Evolutionary conservation across 371 early-diverging fungal genomes (phyloP).

Genomic region (Saksenaea oblongispora): DNA sequence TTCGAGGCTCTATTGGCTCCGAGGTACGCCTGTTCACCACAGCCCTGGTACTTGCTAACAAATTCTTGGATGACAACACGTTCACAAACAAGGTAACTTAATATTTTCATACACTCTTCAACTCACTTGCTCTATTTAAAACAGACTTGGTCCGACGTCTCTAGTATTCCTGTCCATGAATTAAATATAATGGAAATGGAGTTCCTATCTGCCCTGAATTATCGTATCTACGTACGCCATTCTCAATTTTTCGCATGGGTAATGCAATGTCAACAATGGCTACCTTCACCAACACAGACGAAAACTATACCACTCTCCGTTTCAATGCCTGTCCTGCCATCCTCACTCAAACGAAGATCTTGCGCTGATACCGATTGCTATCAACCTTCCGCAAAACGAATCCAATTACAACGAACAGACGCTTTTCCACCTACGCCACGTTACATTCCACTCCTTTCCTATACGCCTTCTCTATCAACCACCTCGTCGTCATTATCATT

Average conservation of each 20-base stretch:
- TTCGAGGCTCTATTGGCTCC: conserved; percentile 52
- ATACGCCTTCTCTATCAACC: conserved; percentile 8
- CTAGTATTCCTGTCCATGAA: conserved; percentile 63
- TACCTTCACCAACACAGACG: conserved; percentile 2
- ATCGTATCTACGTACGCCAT: conserved; percentile 43
- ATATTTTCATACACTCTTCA: not conserved
- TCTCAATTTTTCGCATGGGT: conserved; percentile 45
- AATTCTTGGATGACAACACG: conserved; percentile 72
- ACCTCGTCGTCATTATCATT: not conserved
- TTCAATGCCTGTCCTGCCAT: conserved; percentile 16
- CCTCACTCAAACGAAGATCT: conserved; percentile 8
- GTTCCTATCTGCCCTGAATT: conserved; percentile 63
- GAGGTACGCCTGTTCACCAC: conserved; percentile 68
- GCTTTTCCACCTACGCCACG: conserved; percentile 15
- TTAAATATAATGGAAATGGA: conserved; percentile 77
- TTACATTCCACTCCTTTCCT: conserved; percentile 9
- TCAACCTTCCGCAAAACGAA: conserved; percentile 3
- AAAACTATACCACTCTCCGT: conserved; percentile 10
- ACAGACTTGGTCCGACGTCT: conserved; percentile 75
- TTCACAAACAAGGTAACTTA: conserved; percentile 59
- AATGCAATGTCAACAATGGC: conserved; percentile 33
- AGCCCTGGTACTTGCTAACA: conserved; percentile 65
- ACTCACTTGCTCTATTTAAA: not conserved
- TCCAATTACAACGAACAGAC: not conserved
- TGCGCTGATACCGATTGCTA: conserved; percentile 7